Evolutionary conservation across 495 filamentous ascomycete species (phyloP).

Genomic region (Lasiosphaeria ovina): DNA sequence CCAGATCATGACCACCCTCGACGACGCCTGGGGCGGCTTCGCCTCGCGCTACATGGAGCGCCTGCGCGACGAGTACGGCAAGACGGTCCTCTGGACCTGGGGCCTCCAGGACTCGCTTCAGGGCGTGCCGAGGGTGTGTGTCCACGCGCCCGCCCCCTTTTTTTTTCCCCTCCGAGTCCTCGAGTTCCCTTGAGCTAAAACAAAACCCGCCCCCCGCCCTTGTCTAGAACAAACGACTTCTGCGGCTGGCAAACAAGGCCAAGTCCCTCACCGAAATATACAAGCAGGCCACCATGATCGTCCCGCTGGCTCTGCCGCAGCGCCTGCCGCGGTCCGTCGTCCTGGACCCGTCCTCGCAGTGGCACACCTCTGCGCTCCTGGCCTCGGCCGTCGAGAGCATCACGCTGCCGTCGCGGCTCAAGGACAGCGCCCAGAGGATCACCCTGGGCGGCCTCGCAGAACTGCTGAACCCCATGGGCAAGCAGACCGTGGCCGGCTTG

Average conservation of each 20-base stretch:
- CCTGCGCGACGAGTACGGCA: slow-evolving; percentile 86
- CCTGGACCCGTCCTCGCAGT: slow-evolving; percentile 65
- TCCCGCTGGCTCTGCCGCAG: slow-evolving; percentile 69
- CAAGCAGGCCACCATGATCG: slow-evolving; percentile 69
- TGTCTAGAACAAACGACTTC: slow-evolving; percentile 18
- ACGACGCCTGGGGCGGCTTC: slow-evolving; percentile 96
- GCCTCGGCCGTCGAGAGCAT: slow-evolving; percentile 76
- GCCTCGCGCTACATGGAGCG: slow-evolving; percentile 73
- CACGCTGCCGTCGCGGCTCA: slow-evolving; percentile 73
- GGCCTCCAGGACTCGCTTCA: slow-evolving; percentile 63
- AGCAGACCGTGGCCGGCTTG: slow-evolving; percentile 75
- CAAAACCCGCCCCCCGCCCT: not conserved
- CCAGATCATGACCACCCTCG: slow-evolving; percentile 72
- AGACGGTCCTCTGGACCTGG: slow-evolving; percentile 82
- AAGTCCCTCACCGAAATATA: slow-evolving; percentile 64
- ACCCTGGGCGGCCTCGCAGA: slow-evolving; percentile 65
- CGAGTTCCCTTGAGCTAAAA: slow-evolving; percentile 1
- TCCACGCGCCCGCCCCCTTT: slow-evolving; percentile 4
- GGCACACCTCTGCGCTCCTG: slow-evolving; percentile 80
- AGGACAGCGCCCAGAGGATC: slow-evolving; percentile 46
- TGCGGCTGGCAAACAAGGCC: slow-evolving; percentile 65
- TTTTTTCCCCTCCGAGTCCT: slow-evolving; percentile 5
- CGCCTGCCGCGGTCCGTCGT: slow-evolving; percentile 58
- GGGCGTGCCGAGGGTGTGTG: slow-evolving; percentile 57
- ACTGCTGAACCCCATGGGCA: slow-evolving; percentile 71